Evolutionary conservation across 2,329 filamentous ascomycete genomes (phyloP).

Genomic region (Blastomyces parvus): DNA sequence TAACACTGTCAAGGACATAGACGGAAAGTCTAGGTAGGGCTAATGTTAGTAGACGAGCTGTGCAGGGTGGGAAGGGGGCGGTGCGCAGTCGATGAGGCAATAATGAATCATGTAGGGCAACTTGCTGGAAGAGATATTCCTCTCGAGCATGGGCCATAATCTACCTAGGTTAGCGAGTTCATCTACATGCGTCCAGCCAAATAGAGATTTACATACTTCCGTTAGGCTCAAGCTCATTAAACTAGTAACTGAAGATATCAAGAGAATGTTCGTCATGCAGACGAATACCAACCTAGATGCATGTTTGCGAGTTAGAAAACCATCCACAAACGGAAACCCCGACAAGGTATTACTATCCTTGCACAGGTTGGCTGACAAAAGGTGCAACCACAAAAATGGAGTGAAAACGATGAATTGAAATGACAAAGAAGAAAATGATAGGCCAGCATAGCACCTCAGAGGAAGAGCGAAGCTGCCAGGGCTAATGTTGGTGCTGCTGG

Average conservation of each 20-base stretch:
- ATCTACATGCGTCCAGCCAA: slow-evolving; percentile 8
- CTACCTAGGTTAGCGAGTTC: slow-evolving; percentile 26
- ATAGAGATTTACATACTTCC: slow-evolving; percentile 37
- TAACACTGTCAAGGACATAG: slow-evolving; percentile 39
- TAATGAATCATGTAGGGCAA: slow-evolving; percentile 9
- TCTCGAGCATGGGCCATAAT: slow-evolving; percentile 53
- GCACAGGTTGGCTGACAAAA: not conserved
- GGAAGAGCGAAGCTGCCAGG: not conserved
- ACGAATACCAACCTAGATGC: slow-evolving; percentile 46
- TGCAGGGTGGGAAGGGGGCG: slow-evolving; percentile 2
- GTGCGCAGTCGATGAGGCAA: slow-evolving; percentile 5
- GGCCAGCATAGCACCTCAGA: slow-evolving; percentile 1
- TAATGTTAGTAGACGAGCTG: slow-evolving; percentile 3
- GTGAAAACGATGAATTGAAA: not conserved
- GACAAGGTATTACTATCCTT: slow-evolving; percentile 14
- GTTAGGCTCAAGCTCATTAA: slow-evolving; percentile 50
- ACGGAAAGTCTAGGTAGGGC: slow-evolving; percentile 29
- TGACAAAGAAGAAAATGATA: slow-evolving; percentile 5
- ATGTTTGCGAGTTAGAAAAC: not conserved
- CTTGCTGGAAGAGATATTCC: slow-evolving; percentile 52
- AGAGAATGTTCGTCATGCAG: slow-evolving; percentile 51
- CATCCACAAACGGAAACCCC: not conserved
- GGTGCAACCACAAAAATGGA: not conserved
- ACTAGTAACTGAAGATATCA: slow-evolving; percentile 51
- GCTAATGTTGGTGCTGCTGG: not conserved